Percentiles rank a stretch among this genome's conserved stretches.
Conservation (phyloP, 805 yeast genomes). For the Scheffersomyces stipitis region DNA sequence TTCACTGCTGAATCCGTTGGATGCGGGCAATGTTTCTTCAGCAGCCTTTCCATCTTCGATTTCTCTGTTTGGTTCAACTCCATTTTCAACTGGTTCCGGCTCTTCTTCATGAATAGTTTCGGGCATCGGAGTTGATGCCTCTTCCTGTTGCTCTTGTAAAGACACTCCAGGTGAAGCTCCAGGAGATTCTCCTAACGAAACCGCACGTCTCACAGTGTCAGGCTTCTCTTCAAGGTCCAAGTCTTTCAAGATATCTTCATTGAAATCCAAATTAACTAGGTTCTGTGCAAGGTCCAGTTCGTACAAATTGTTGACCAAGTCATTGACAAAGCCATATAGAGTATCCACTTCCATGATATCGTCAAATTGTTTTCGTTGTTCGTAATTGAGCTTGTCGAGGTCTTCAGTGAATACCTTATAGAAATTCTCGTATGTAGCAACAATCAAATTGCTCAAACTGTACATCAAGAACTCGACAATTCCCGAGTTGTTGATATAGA, state of each 20-base stretch:
- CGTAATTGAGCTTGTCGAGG: constrained; percentile 20
- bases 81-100: too few relatives aligned
- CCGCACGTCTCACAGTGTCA: too few relatives aligned
- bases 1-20: too few relatives aligned
- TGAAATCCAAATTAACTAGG: constrained; percentile 12
- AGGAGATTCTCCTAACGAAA: too few relatives aligned
- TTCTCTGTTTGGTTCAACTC: too few relatives aligned
- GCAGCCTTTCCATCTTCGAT: too few relatives aligned
- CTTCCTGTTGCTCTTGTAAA: too few relatives aligned
- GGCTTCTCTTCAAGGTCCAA: constrained; percentile 11
- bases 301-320: constrained; percentile 22
- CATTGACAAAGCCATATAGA: constrained; percentile 49
- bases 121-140: too few relatives aligned
- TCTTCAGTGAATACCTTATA: constrained; percentile 33
- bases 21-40: too few relatives aligned
- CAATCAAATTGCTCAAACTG: constrained; percentile 47
- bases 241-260: constrained; percentile 26
- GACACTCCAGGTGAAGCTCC: neutral
- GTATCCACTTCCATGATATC: constrained; percentile 66
- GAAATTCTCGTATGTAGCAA: constrained; percentile 57
- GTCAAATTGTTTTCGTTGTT: constrained; percentile 31
- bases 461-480: constrained; percentile 32
- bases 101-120: too few relatives aligned
- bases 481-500: constrained; percentile 57
- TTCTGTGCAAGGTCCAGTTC: constrained; percentile 17